Evolutionary conservation across 208 protist species (phyloP), one percentile per base, ranked within the genome.

Genomic region (Histomonas meleagridis): DNA sequence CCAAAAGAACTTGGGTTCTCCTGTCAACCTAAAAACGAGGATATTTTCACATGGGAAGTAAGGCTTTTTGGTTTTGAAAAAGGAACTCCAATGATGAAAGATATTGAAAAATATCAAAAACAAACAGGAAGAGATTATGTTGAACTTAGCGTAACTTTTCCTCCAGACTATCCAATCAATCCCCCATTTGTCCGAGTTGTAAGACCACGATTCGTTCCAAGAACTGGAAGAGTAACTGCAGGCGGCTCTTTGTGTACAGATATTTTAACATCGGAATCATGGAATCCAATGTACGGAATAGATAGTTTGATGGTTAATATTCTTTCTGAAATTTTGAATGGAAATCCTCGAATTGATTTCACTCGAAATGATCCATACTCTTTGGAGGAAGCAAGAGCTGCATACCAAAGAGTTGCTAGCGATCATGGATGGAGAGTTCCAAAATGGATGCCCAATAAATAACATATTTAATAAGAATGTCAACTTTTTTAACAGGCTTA

Each of bases 131-230:
- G 46, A 86, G 26, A 86, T 28, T 86, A 86, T 28, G 12, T 92
- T 23, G 60, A 90, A 28, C 4, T 92, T 12, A 57, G 32, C 2
- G 79, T 92, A 43, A 46, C 51, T 35, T 92, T 92, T 18, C 91
- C 91, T 18, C 51, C 72, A 16, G 79, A 92, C 26, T 92, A 92
- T 90, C 92, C 92, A 38, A 46, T 55, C 14, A 46, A 14, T 7
- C 92, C 92, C 1, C 92, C 92, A 48, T 92, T 92, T 28, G 43
- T 90, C 14, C 72, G 70, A 21, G 76, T 92, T 26, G 38, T 92
- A n/a, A 0, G 2, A 5, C 92, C 92, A 12, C 9, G 92, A 38
- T 92, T 92, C n/a, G 12, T 79, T 21, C 2, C 28, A 16, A 69
- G 57, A 0, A 91, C 78, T 5, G 92, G 92, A 51, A 86, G 91